A percentile compares a stretch with the other conserved stretches of the same genome.
Conservation (phyloP, 257 asterid genomes). For the Plantago major region DNA sequence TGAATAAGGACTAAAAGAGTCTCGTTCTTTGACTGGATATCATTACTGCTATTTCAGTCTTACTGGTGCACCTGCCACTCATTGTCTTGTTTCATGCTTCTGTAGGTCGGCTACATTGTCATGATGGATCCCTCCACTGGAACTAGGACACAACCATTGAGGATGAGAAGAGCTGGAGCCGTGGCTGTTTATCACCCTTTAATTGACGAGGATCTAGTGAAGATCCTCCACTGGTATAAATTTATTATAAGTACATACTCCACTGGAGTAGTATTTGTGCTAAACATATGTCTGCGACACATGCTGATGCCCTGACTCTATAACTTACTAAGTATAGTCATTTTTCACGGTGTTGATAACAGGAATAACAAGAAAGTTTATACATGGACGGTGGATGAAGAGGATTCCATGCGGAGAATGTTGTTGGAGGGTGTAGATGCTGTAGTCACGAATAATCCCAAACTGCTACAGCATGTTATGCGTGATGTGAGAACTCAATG, state of each 20-base stretch:
- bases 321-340: too few relatives aligned
- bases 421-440: slow-evolving; percentile 68
- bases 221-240: slow-evolving; percentile 67
- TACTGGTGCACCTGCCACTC: too few relatives aligned
- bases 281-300: neutral
- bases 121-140: slow-evolving; percentile 73
- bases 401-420: slow-evolving; percentile 65
- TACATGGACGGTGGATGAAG: slow-evolving; percentile 90
- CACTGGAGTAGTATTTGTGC: too few relatives aligned
- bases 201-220: slow-evolving; percentile 66
- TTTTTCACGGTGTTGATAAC: slow-evolving; percentile 21
- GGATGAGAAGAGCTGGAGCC: slow-evolving; percentile 77
- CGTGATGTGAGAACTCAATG: slow-evolving; percentile 51
- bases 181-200: slow-evolving; percentile 92
- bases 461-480: slow-evolving; percentile 69
- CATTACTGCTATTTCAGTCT: too few relatives aligned
- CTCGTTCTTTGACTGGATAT: too few relatives aligned
- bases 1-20: too few relatives aligned
- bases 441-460: slow-evolving; percentile 75
- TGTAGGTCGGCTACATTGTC: slow-evolving; percentile 91
- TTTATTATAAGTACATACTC: too few relatives aligned
- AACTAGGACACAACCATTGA: slow-evolving; percentile 47
- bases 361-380: slow-evolving; percentile 84
- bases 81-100: neutral
- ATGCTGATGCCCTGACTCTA: slow-evolving; percentile 6